Percentiles rank a stretch among this genome's conserved stretches.
Conservation (phyloP, 1,284 basidiomycete species). For the Ustilago loliicola region DNA sequence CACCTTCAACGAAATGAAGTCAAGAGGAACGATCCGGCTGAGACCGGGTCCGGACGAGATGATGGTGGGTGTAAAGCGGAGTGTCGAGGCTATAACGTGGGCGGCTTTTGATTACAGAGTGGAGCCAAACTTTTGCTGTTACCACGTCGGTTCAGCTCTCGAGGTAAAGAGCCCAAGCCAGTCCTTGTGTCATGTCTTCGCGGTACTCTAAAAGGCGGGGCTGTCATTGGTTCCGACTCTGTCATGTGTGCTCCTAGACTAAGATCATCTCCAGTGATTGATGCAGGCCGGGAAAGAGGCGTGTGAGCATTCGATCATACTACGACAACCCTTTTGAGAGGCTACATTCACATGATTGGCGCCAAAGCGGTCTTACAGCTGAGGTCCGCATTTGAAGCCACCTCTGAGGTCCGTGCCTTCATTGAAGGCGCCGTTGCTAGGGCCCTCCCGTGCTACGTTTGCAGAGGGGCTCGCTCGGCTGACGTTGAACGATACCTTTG, state of each 20-base stretch:
- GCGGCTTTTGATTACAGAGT: neutral
- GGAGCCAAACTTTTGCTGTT: neutral
- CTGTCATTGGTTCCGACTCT: neutral
- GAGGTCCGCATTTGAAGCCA: neutral
- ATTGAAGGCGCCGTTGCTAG: neutral
- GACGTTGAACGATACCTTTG: neutral
- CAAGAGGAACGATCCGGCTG: too few species aligned
- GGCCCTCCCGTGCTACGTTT: neutral
- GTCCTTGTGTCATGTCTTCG: neutral
- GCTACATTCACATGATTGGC: neutral
- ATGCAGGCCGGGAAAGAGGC: neutral
- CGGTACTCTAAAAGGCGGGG: neutral
- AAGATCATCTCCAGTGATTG: neutral
- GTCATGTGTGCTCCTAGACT: neutral
- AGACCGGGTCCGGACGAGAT: neutral
- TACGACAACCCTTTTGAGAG: neutral
- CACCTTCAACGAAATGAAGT: neutral
- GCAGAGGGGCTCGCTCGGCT: neutral
- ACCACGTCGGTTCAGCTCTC: neutral
- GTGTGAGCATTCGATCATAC: neutral
- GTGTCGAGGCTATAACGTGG: neutral
- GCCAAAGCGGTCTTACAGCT: neutral
- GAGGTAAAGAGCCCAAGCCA: neutral
- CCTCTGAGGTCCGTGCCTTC: neutral
- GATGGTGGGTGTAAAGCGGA: neutral